phyloP scores from a whole-genome alignment of 495 filamentous ascomycete genomes.

The Aspergillus coremiiformis region DNA sequence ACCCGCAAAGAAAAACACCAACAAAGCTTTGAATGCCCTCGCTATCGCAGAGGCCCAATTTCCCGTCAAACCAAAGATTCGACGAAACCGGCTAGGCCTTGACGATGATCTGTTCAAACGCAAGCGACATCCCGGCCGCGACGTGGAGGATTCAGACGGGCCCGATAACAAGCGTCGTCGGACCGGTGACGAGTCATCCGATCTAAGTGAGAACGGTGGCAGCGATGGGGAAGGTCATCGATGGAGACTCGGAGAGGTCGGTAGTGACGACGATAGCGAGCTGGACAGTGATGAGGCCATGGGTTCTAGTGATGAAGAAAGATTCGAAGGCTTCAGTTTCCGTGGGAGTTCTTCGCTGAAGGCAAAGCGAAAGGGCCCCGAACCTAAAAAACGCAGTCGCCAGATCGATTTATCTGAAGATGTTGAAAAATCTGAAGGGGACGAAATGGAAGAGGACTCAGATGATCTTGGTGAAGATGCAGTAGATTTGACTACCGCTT shows the following conservation, averaged over 20 bases:
- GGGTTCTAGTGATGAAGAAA: slow-evolving; percentile 80
- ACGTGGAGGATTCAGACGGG: slow-evolving; percentile 44
- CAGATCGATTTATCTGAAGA: slow-evolving; percentile 51
- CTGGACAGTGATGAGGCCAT: slow-evolving; percentile 91
- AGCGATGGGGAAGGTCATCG: slow-evolving; percentile 84
- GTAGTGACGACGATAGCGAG: slow-evolving; percentile 71
- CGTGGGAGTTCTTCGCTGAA: slow-evolving; percentile 56
- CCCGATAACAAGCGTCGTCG: slow-evolving; percentile 42
- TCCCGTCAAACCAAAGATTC: slow-evolving; percentile 43
- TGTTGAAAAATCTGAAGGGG: slow-evolving; percentile 43
- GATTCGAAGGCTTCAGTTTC: slow-evolving; percentile 70
- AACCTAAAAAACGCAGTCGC: slow-evolving; percentile 22
- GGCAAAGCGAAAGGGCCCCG: slow-evolving; percentile 22
- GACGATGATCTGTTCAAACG: slow-evolving; percentile 43
- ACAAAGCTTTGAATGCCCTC: slow-evolving; percentile 72
- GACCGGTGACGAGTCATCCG: slow-evolving; percentile 28
- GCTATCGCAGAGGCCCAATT: slow-evolving; percentile 66
- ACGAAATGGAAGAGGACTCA: slow-evolving; percentile 44
- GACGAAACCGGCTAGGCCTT: slow-evolving; percentile 52
- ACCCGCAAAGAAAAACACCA: slow-evolving; percentile 41
- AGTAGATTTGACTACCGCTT: slow-evolving; percentile 72
- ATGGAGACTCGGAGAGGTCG: slow-evolving; percentile 74
- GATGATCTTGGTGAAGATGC: slow-evolving; percentile 75
- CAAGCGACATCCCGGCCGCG: slow-evolving; percentile 32
- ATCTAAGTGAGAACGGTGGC: slow-evolving; percentile 44